These are phyloP conservation scores for Ustilago xerochloae DNA, from an alignment of 1,284 basidiomycete species.

Conservation along the genomic window DNA sequence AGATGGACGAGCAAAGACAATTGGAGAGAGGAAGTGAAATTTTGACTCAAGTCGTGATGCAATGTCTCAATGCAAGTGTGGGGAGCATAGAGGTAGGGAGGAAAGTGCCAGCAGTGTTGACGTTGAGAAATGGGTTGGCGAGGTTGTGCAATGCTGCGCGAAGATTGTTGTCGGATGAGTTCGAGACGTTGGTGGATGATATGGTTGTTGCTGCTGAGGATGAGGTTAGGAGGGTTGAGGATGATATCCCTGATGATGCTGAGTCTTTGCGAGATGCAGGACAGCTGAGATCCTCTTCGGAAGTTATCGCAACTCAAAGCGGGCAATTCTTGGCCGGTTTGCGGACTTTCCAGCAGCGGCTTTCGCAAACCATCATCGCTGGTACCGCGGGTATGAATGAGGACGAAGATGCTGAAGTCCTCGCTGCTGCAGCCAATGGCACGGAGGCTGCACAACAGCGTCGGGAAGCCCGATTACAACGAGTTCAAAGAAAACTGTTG, in stretches of 20 bases:
- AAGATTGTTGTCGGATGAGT: conserved; percentile 34
- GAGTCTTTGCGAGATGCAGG: neutral
- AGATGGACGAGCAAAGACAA: conserved; percentile 45
- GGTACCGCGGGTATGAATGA: conserved; percentile 25
- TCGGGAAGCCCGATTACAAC: conserved; percentile 33
- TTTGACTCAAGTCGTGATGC: conserved; percentile 43
- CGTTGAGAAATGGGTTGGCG: conserved; percentile 25
- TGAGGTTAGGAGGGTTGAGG: conserved; percentile 26
- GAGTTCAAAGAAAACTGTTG: conserved; percentile 37
- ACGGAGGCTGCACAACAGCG: conserved; percentile 14
- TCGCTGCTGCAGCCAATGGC: neutral
- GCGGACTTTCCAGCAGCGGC: conserved; percentile 43
- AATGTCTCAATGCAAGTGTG: conserved; percentile 40
- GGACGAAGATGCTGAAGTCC: conserved; percentile 18
- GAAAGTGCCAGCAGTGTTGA: conserved; percentile 15
- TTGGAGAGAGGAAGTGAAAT: conserved; percentile 34
- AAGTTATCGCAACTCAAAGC: conserved; percentile 23
- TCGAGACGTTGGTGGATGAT: conserved; percentile 44
- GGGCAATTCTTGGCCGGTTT: conserved; percentile 27
- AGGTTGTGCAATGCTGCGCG: conserved; percentile 40
- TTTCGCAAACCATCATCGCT: conserved; percentile 31
- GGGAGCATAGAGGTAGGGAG: conserved; percentile 20
- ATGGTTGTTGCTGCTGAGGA: conserved; percentile 39
- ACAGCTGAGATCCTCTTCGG: conserved; percentile 9
- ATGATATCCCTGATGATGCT: conserved; percentile 6